phyloP scores from a whole-genome alignment of 208 protist species.

The Leishmania major region DNA sequence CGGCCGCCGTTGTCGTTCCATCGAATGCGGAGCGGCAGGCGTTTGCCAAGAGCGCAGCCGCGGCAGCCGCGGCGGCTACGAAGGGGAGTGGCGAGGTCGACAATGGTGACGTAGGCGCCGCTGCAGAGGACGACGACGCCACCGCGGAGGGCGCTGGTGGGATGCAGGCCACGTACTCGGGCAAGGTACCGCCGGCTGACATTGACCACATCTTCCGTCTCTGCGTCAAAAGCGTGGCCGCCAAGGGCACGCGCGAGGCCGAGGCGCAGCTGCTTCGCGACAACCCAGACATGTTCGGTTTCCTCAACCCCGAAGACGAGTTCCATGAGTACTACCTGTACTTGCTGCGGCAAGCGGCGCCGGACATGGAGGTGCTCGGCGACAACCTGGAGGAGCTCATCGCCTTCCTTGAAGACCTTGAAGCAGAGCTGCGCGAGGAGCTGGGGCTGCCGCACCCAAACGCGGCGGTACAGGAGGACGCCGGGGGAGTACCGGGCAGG shows the following conservation, averaged over 20 bases:
- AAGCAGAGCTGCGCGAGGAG: constrained; percentile 68
- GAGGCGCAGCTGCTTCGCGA: constrained; percentile 79
- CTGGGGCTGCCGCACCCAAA: constrained; percentile 37
- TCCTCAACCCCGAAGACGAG: constrained; percentile 83
- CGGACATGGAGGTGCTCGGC: constrained; percentile 82
- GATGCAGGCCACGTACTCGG: constrained; percentile 53
- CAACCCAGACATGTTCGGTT: constrained; percentile 74
- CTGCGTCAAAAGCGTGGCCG: constrained; percentile 60
- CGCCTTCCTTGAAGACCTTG: constrained; percentile 63
- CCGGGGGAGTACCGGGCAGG: constrained; percentile 12
- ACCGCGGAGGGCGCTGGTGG: not conserved
- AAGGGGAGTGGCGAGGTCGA: not conserved
- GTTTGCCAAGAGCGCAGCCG: constrained; percentile 13
- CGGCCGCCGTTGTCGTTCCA: constrained; percentile 9
- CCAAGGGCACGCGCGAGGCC: constrained; percentile 62
- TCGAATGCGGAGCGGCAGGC: constrained; percentile 16
- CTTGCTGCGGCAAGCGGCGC: constrained; percentile 70
- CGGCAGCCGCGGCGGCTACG: constrained; percentile 1
- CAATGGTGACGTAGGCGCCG: not conserved
- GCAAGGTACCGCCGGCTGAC: constrained; percentile 65
- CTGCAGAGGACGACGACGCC: constrained; percentile 7
- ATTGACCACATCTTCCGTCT: constrained; percentile 69
- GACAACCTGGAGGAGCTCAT: constrained; percentile 87
- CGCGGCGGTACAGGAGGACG: constrained; percentile 39
- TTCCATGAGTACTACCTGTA: constrained; percentile 91